Base-by-base conservation (phyloP, 1,284 basidiomycete species). In the Naganishia sp. region DNA sequence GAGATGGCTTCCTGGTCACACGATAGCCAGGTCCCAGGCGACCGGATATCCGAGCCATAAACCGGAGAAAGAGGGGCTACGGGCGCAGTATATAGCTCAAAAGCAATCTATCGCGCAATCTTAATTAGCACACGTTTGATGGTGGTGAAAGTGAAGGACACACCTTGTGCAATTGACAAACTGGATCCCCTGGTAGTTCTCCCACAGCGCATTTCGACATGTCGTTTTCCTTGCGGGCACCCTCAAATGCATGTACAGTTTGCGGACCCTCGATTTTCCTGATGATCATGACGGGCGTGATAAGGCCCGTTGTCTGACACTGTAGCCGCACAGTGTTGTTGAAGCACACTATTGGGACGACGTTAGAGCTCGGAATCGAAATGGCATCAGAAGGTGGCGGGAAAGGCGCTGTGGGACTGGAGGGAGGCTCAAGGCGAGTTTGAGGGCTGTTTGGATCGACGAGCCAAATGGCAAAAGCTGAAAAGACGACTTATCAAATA, bases 281-380 rank as follows among this genome's bases (percentile, higher is more conserved):
- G 72, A 98, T 90, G 77, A 97, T 90, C 67, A 98, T 84, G 31
- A 94, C 87, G 9, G 94, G 94, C 66, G 91, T 93, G 72, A 94
- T 90, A 31, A 93, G 89, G 23, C 94, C 94, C 1, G 94, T 95
- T 9, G 90, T 90, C 69, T 97, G 83, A 73, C 94, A 97, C 76
- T 98, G 95, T 21, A 98, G 81, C 39, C 98, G 92, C 55, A 98
- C 89, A 0, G 92, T 94, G 77, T 94, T 91, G 75, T 98, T 98
- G 84, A 96, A 97, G 78, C 94, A 92, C 67, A 98, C 89, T 28
- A 91, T 88, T 56, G 78, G 75, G 3, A 74, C 69, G 15, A 69
- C 88, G 89, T 73, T 88, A 87, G 2, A 87, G 87, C 2, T 88
- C 88, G 72, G 90, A 88, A 77, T 86, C 87, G 50, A 81, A 68